Base-by-base conservation (phyloP, 257 asterid species). In the Apocynum venetum region DNA sequence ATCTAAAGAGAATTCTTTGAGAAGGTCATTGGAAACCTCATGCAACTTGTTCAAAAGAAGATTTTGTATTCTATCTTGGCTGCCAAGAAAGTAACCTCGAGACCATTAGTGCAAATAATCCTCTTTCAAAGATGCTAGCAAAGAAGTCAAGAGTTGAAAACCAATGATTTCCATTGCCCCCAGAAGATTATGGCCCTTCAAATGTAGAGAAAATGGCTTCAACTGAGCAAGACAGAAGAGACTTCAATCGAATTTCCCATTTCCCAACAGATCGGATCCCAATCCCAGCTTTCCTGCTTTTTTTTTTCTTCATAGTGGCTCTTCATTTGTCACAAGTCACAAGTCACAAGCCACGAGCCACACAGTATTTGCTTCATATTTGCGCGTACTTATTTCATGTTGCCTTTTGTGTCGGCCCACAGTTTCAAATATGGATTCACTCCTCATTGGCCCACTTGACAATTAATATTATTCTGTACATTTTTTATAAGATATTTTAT, bases 321-420 rank as follows among this genome's bases (percentile, higher is more conserved):
- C 70, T 73, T 77, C 80, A 66, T 71, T 72, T 40, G 80, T 57
- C 77, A 59, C 71, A 13, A 74, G 17, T 47, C 51, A 47, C 51
- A 7, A 47, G 10, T 48, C 53, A 48, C 48, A 46, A 46, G 0
- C 7, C 48, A 46, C 48, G 48, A 46, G 57, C 59, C 17, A 38
- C 63, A 48, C 68, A 11, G 57, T 25, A 53, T 56, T 31, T 3
- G 3, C 10, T 55, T 66, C 36, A 40, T 40, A 65, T 49, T 64
- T 80, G 70, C 84, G 85, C 87, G 84, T 86, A 88, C 86, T 72
- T 73, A 14, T 31, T 0, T 55, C 77, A 53, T 65, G 13, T 53
- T 4, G 8, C 12, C 46, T 57, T 77, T 57, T 79, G 46, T 31
- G 84, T 78, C 44, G 87, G 90, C 91, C 89, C 91, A 83, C 87